Evolutionary conservation across 176 grass and related monocot species (phyloP).

Genomic region (Ampelocalamus luodianensis): DNA sequence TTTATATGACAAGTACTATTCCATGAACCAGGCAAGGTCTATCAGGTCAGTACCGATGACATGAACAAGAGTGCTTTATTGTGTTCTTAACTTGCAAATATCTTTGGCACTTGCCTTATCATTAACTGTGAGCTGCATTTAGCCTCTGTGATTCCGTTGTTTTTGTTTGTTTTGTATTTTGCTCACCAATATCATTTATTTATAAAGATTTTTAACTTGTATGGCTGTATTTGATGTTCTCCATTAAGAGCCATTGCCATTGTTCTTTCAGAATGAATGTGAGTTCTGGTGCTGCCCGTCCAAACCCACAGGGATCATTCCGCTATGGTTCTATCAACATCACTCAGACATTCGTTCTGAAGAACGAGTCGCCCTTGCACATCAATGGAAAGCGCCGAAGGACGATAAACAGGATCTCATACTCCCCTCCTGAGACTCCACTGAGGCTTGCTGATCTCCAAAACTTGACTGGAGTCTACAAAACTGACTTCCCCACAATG

Average conservation of each 20-base stretch:
- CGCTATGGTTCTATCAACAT: constrained; percentile 77
- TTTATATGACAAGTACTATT: constrained; percentile 67
- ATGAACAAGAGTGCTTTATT: not conserved
- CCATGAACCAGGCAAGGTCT: constrained; percentile 82
- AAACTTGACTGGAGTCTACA: constrained; percentile 63
- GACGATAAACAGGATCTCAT: constrained; percentile 77
- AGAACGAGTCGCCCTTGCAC: constrained; percentile 50
- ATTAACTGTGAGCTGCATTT: not conserved
- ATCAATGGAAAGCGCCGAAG: constrained; percentile 62
- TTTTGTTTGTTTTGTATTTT: not conserved
- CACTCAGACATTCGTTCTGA: constrained; percentile 72
- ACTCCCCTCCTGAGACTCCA: constrained; percentile 72
- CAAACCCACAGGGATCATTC: constrained; percentile 93
- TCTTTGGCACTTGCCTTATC: not conserved
- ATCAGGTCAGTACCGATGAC: constrained; percentile 63
- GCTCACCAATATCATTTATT: not conserved
- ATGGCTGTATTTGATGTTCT: constrained; percentile 1
- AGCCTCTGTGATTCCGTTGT: not conserved
- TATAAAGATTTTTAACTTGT: not conserved
- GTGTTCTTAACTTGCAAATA: not conserved
- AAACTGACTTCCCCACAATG: constrained; percentile 68
- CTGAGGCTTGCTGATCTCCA: constrained; percentile 79
- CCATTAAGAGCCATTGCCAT: constrained; percentile 25
- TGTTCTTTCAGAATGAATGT: constrained; percentile 72
- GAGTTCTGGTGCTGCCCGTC: constrained; percentile 76